Evolutionary conservation across 2,329 filamentous ascomycete species (phyloP), one percentile per base, ranked within the genome.

Genomic region (Nemania sp.): DNA sequence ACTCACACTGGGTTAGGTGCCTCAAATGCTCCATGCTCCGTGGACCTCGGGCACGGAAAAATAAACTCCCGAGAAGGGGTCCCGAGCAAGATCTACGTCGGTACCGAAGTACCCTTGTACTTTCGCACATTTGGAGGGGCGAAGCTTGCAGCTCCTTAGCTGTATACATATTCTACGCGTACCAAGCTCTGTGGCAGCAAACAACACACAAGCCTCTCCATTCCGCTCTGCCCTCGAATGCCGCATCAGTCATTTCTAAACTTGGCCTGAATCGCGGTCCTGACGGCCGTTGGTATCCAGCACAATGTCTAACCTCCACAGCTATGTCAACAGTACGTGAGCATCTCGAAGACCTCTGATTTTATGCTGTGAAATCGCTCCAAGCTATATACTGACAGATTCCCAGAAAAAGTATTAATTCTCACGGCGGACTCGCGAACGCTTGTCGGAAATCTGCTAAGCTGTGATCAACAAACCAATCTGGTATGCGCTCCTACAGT

Each of bases 371-470:
- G 7, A 36, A 20, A 14, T 15, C 14, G 39, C n/a, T n/a, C 5
- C 26, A 14, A 8, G 19, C 24, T n/a, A 36, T 23, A 8, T 15
- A n/a, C 70, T 73, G 63, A 73, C 67, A 70, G 59, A 61, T 53
- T 28, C 56, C 37, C 68, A 97, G 94, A 96, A 75, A 95, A 91
- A 73, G 90, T 97, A 64, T 81, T 92, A 54, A 88, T 97, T 67
- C 83, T 97, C 60, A 97, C 94, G 23, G 88, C 90, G 64, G 94
- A 97, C 74, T 94, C 93, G 46, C 87, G 93, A 65, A 96, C 90
- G 41, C 77, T 93, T 19, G 81, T 90, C 57, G 94, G 94, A 55
- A 92, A 81, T 2, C 84, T 99, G 49, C 79, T 93, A 43, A 90
- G 89, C 39, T 91, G 88, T 69, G 94, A 99, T 72, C 87, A 96